Evolutionary conservation across 2,329 filamentous ascomycete species (phyloP), one percentile per base, ranked within the genome.

Genomic region (Cylindrodendrum hubeiense): DNA sequence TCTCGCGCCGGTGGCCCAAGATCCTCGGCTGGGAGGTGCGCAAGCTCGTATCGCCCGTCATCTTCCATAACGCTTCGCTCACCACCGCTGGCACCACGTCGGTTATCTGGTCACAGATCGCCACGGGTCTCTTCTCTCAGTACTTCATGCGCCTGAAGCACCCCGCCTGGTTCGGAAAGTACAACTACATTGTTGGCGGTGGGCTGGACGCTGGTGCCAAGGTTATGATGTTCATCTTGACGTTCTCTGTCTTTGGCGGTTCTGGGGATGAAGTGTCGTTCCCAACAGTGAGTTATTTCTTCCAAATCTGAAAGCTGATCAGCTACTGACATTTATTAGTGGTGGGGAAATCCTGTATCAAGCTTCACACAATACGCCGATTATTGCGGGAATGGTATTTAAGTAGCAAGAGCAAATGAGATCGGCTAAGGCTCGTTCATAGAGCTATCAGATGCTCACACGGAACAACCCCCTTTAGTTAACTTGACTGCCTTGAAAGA

Each of bases 1-100:
- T 78, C 3, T 66, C 82, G 70, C 82, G 28, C 2, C 15, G 28
- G 0, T 19, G 24, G 17, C 44, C 44, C 4, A 22, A 24, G 0
- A 6, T 49, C 24, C 24, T 15, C 4, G 24, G n/a, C 1, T 30
- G 24, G 44, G 24, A 22, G 3, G n/a, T n/a, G n/a, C n/a, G n/a
- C n/a, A n/a, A n/a, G n/a, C 15, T 49, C 5, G 28, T 28, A 7
- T 28, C 44, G 2, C n/a, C 44, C 13, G 83, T 85, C 43, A 80
- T 85, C 56, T 65, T 77, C 30, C 79, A 76, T 73, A 83, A 76
- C 67, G 72, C 82, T 41, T 81, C 81, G 8, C 78, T 75, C 52
- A 74, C 81, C 1, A 81, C 75, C 51, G 79, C 80, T 33, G 83
- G 81, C 4, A 81, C 64, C 30, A 71, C 82, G 49, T 76, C 77